phyloP scores from a whole-genome alignment of 129 eudicot genomes.

The Calendula officinalis region DNA sequence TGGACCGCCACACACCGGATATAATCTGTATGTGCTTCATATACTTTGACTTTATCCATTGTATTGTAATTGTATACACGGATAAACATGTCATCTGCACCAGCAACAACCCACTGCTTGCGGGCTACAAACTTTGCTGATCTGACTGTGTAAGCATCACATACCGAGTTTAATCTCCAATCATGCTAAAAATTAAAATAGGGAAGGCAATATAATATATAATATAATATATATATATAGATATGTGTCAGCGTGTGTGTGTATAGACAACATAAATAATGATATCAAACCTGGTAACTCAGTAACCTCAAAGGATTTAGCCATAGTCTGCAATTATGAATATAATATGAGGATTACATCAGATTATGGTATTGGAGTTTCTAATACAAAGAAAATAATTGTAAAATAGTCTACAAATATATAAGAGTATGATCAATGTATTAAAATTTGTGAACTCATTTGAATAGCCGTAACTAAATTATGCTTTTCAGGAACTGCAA shows the following conservation, averaged over 20 bases:
- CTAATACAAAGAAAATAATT: too few relatives aligned
- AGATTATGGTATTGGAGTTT: too few relatives aligned
- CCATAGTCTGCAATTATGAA: conserved; percentile 68
- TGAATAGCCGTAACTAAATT: too few relatives aligned
- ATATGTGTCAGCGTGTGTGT: not conserved
- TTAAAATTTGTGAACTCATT: too few relatives aligned
- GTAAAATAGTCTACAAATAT: too few relatives aligned
- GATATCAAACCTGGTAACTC: conserved; percentile 75
- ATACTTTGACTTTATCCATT: conserved; percentile 65
- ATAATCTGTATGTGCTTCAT: conserved; percentile 70
- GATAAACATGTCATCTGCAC: conserved; percentile 78
- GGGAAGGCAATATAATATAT: too few relatives aligned
- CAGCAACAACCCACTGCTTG: conserved; percentile 79
- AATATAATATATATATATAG: not conserved
- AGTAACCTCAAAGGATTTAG: conserved; percentile 86
- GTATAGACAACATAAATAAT: not conserved
- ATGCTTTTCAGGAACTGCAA: too few relatives aligned
- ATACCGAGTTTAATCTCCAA: conserved; percentile 10
- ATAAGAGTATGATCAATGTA: too few relatives aligned
- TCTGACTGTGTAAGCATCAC: conserved; percentile 33
- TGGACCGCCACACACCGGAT: conserved; percentile 71
- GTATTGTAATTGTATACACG: conserved; percentile 52
- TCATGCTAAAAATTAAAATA: conserved; percentile 15
- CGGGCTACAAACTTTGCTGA: conserved; percentile 66
- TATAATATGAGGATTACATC: conserved; percentile 20